Evolutionary conservation across 306 rosid genomes (phyloP).

Genomic region (Rubus parviflorus): DNA sequence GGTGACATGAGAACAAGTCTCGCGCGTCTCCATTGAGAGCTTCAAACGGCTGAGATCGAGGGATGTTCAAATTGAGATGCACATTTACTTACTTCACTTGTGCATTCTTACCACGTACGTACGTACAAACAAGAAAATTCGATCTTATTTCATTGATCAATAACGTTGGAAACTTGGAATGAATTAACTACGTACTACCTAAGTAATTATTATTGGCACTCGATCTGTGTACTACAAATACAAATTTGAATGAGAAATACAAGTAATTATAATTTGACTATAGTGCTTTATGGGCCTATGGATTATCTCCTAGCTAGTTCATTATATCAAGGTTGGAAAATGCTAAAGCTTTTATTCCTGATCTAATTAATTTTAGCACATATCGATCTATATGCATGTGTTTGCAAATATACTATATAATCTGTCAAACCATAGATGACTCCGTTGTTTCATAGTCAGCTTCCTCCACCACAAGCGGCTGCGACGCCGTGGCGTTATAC

Average conservation of each 20-base stretch:
- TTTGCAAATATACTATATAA: background rate
- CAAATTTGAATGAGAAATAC: background rate
- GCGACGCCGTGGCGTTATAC: constrained; percentile 36
- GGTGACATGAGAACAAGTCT: background rate
- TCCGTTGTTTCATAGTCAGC: constrained; percentile 25
- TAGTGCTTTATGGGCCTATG: background rate
- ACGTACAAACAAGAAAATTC: too few species aligned
- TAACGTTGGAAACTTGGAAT: too few species aligned
- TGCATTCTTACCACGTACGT: too few species aligned
- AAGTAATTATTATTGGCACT: background rate
- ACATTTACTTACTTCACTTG: too few species aligned
- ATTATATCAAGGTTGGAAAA: background rate
- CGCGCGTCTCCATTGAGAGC: too few species aligned
- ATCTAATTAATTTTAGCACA: background rate
- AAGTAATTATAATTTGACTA: background rate
- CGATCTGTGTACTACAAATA: background rate
- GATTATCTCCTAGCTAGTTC: background rate
- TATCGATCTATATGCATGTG: background rate
- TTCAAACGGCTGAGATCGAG: background rate
- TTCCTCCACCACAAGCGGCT: constrained; percentile 52
- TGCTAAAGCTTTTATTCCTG: constrained; percentile 4
- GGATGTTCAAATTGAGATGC: too few species aligned
- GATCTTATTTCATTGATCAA: too few species aligned
- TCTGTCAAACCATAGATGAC: constrained; percentile 41
- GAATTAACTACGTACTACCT: background rate